Percentiles rank a stretch among this genome's conserved stretches.
Evolutionary conservation across 306 rosid genomes (phyloP).

Genomic region (Prunus padus): DNA sequence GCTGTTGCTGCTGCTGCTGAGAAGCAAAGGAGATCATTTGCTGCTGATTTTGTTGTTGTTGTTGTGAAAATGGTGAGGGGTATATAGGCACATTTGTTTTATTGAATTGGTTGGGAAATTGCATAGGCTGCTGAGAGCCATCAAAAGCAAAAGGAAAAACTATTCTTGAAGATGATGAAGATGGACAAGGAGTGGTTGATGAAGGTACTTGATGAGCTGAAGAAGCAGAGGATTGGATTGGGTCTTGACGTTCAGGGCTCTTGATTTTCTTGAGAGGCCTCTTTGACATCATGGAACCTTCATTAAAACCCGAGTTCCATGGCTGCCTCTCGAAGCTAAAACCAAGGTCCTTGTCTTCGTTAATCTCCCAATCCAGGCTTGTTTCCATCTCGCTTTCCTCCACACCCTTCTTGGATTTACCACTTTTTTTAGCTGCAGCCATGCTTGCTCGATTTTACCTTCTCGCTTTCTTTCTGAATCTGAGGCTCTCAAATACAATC

Average conservation of each 20-base stretch:
- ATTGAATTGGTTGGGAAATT: slow-evolving; percentile 41
- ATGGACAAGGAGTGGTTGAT: slow-evolving; percentile 1
- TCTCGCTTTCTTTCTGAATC: slow-evolving; percentile 45
- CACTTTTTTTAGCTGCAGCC: slow-evolving; percentile 50
- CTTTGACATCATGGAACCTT: slow-evolving; percentile 34
- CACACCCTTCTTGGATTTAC: slow-evolving; percentile 43
- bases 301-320: slow-evolving; percentile 57
- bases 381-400: slow-evolving; percentile 33
- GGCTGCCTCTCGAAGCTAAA: slow-evolving; percentile 39
- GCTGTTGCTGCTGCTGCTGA: slow-evolving; percentile 33
- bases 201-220: slow-evolving; percentile 23
- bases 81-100: slow-evolving; percentile 30
- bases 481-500: not conserved
- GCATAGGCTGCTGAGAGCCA: slow-evolving; percentile 38
- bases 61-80: slow-evolving; percentile 28
- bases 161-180: slow-evolving; percentile 48
- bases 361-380: slow-evolving; percentile 33
- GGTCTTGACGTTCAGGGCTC: slow-evolving; percentile 53
- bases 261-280: slow-evolving; percentile 80
- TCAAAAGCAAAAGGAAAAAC: slow-evolving; percentile 74
- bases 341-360: slow-evolving; percentile 34
- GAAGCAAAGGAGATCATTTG: slow-evolving; percentile 50
- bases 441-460: slow-evolving; percentile 25
- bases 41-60: slow-evolving; percentile 36
- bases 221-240: slow-evolving; percentile 34